Percentiles rank a stretch among this genome's conserved stretches.
phyloP scores from a whole-genome alignment of 768 basidiomycete genomes.

The Mycena chlorophos region DNA sequence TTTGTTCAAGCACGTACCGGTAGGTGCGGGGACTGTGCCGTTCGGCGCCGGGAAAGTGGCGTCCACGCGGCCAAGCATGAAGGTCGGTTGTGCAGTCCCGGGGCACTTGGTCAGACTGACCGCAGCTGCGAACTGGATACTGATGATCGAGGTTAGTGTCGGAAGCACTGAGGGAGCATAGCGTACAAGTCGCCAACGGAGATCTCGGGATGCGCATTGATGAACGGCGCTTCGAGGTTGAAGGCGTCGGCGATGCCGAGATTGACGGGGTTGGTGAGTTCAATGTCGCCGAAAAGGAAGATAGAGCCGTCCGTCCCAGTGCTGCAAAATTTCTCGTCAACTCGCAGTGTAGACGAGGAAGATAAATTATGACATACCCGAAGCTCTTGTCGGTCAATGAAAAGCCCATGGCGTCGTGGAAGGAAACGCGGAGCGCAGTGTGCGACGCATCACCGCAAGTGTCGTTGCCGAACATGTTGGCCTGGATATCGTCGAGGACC shows the following conservation, averaged over 20 bases:
- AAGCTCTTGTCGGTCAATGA: too few species aligned
- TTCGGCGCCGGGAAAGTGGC: conserved; percentile 21
- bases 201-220: conserved; percentile 15
- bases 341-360: too few species aligned
- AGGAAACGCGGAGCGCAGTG: neutral
- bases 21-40: conserved; percentile 29
- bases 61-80: conserved; percentile 31
- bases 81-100: conserved; percentile 32
- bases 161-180: neutral
- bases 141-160: neutral
- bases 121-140: conserved; percentile 34
- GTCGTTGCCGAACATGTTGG: neutral
- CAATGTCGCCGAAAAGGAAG: conserved; percentile 37
- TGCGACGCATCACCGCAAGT: neutral
- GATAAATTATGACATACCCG: too few species aligned
- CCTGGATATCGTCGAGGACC: conserved; percentile 8
- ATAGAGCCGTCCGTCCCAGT: conserved; percentile 27
- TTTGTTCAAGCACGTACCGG: conserved; percentile 7
- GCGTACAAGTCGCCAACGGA: conserved; percentile 30
- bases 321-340: too few species aligned
- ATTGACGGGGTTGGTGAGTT: conserved; percentile 33
- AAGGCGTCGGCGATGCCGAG: conserved; percentile 32
- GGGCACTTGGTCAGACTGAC: conserved; percentile 33
- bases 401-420: neutral
- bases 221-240: conserved; percentile 23